These are phyloP conservation scores for Daldinia eschscholtzii DNA, from an alignment of 2,329 filamentous ascomycete genomes.

Conservation along the genomic window DNA sequence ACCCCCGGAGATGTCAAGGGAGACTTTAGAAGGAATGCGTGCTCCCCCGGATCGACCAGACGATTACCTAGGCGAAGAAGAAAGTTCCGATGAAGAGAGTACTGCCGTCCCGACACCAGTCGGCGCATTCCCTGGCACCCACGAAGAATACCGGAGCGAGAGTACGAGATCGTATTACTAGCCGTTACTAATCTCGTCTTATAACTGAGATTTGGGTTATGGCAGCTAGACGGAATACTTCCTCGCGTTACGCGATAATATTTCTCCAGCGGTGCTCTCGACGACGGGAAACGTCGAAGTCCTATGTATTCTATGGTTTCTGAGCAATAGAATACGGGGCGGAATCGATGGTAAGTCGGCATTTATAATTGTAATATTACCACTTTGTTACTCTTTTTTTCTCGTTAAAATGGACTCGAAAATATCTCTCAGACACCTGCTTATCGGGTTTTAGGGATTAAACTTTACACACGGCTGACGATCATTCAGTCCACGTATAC, in stretches of 20 bases:
- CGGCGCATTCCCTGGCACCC: conserved; percentile 49
- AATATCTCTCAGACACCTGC: not conserved
- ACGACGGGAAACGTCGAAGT: not conserved
- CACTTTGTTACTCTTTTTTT: not conserved
- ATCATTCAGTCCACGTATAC: not conserved
- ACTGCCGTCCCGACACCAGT: conserved; percentile 45
- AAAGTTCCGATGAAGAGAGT: conserved; percentile 60
- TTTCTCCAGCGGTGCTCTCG: not conserved
- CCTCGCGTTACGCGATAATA: not conserved
- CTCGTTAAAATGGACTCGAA: not conserved
- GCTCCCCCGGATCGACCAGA: conserved; percentile 63
- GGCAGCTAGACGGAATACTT: too few relatives aligned
- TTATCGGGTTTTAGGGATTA: not conserved
- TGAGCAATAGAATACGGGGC: not conserved
- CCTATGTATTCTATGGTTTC: not conserved
- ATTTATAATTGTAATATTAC: not conserved
- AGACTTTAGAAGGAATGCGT: conserved; percentile 73
- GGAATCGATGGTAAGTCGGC: not conserved
- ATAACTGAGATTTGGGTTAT: not conserved
- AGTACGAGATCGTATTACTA: conserved; percentile 53
- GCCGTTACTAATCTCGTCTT: not conserved
- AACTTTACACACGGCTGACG: not conserved
- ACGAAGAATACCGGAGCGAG: conserved; percentile 47
- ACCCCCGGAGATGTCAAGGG: conserved; percentile 73
- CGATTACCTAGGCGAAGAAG: conserved; percentile 55